phyloP scores from a whole-genome alignment of 2,329 filamentous ascomycete genomes.

The Chrysosphaeria jannelii region DNA sequence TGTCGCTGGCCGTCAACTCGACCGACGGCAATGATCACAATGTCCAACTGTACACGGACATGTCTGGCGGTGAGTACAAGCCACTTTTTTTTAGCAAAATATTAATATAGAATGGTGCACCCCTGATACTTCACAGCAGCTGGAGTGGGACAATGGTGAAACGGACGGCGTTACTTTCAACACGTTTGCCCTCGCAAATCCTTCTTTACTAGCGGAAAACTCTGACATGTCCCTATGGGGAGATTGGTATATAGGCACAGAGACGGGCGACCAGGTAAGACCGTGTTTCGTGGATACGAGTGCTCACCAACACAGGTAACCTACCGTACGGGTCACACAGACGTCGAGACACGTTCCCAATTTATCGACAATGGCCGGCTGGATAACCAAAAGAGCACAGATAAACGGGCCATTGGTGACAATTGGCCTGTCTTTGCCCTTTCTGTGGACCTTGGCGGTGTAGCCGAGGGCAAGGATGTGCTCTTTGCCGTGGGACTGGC shows the following conservation, averaged over 20 bases:
- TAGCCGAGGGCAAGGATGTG: conserved; percentile 10
- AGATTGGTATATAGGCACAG: conserved; percentile 43
- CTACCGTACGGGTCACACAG: conserved; percentile 36
- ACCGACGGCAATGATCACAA: conserved; percentile 29
- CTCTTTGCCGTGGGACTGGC: conserved; percentile 51
- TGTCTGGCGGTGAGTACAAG: conserved; percentile 27
- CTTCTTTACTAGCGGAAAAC: conserved; percentile 36
- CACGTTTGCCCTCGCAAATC: conserved; percentile 25
- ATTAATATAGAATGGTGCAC: conserved; percentile 36
- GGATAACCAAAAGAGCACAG: conserved; percentile 28
- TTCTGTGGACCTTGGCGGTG: conserved; percentile 24
- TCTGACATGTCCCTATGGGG: conserved; percentile 57
- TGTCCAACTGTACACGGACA: conserved; percentile 43
- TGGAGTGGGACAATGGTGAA: conserved; percentile 30
- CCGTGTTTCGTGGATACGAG: neutral
- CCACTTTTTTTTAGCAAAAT: neutral
- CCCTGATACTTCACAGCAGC: conserved; percentile 22
- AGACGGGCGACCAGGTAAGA: conserved; percentile 16
- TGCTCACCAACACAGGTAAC: conserved; percentile 14
- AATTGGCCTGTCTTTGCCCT: conserved; percentile 58
- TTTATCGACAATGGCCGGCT: conserved; percentile 35
- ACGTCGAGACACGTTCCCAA: conserved; percentile 28
- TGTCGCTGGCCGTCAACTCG: conserved; percentile 30
- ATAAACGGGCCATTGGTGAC: conserved; percentile 36
- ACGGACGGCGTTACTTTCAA: conserved; percentile 27